phyloP scores from a whole-genome alignment of 495 filamentous ascomycete genomes.

The Venustampulla echinocandica region DNA sequence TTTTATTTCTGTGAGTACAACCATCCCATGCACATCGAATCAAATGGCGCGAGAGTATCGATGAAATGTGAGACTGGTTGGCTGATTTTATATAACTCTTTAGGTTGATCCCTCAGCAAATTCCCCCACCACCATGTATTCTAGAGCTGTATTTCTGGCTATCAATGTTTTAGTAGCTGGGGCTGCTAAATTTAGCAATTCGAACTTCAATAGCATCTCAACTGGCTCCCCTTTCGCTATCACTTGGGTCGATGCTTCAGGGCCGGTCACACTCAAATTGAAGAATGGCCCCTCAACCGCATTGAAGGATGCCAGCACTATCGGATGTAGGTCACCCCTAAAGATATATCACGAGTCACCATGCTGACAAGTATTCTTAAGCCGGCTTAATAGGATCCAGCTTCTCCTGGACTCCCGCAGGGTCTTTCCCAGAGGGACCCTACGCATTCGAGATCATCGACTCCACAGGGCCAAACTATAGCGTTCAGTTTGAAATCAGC shows the following conservation, averaged over 20 bases:
- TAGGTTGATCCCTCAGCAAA: too few species aligned
- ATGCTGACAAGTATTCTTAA: not conserved
- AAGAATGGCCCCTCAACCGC: conserved; percentile 8
- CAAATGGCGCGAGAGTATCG: too few species aligned
- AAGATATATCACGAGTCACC: not conserved
- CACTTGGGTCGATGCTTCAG: conserved; percentile 12
- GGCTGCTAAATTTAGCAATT: conserved; percentile 14
- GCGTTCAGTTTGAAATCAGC: conserved; percentile 4
- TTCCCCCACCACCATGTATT: too few species aligned
- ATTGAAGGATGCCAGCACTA: conserved; percentile 4
- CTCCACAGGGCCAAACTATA: conserved; percentile 13
- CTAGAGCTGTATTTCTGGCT: too few species aligned
- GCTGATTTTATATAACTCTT: too few species aligned
- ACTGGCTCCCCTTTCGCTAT: conserved; percentile 9
- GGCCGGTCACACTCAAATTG: conserved; percentile 8
- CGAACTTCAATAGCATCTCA: conserved; percentile 5
- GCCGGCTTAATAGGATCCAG: conserved; percentile 10
- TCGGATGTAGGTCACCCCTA: conserved; percentile 5
- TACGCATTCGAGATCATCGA: conserved; percentile 17
- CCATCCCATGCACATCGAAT: too few species aligned
- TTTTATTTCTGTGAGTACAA: too few species aligned
- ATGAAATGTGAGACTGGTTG: too few species aligned
- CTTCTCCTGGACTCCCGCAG: conserved; percentile 3
- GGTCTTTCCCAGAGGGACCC: conserved; percentile 2
- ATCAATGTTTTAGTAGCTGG: too few species aligned